Percentiles rank a stretch among this genome's conserved stretches.
Evolutionary conservation across 2,329 filamentous ascomycete genomes (phyloP).

Genomic region (Magnaporthiopsis poae): DNA sequence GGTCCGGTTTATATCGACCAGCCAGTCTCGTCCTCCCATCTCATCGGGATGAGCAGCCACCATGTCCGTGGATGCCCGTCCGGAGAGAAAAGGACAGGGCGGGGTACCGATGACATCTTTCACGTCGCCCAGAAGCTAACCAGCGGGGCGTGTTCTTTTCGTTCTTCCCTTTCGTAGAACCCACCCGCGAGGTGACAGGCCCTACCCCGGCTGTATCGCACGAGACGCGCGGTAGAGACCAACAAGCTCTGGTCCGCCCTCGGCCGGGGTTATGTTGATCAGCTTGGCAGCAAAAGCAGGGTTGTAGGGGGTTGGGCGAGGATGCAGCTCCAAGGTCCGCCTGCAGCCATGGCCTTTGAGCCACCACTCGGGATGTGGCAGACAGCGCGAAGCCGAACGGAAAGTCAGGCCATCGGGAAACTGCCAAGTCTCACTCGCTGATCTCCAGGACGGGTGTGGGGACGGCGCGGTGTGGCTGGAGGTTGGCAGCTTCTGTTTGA

Average conservation of each 20-base stretch:
- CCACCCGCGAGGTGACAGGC: neutral
- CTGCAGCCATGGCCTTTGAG: neutral
- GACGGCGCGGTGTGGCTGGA: neutral
- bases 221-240: neutral
- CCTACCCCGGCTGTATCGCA: neutral
- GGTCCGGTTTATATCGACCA: constrained; percentile 7
- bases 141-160: neutral
- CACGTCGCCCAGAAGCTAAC: constrained; percentile 1
- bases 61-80: neutral
- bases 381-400: neutral
- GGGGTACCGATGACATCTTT: constrained; percentile 7
- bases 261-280: neutral
- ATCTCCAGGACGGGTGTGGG: neutral
- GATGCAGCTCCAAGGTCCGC: neutral
- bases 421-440: neutral
- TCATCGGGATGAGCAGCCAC: neutral
- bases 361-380: neutral
- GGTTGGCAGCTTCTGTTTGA: neutral
- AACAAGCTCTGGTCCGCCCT: neutral
- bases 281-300: constrained; percentile 3
- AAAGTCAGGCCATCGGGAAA: neutral
- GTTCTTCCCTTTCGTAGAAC: neutral
- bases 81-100: neutral
- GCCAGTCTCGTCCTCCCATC: neutral
- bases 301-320: neutral